These are phyloP conservation scores for Tremella fuciformis DNA, from an alignment of 768 basidiomycete genomes.

Conservation along the genomic window DNA sequence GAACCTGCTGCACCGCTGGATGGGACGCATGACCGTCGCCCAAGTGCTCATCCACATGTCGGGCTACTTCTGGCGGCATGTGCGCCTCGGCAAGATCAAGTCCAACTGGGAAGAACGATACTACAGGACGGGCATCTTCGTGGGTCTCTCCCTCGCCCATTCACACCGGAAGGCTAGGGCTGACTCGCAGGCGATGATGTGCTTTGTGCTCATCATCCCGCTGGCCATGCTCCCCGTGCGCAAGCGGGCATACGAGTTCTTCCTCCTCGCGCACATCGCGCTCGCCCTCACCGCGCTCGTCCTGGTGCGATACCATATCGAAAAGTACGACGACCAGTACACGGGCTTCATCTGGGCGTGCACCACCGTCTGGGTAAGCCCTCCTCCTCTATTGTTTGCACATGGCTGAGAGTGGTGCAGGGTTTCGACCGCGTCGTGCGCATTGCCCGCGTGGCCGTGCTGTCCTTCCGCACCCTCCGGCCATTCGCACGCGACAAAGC, in stretches of 20 bases:
- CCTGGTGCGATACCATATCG: slow-evolving; percentile 27
- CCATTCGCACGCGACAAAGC: slow-evolving; percentile 2
- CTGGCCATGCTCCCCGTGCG: slow-evolving; percentile 27
- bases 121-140: too few relatives aligned
- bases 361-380: slow-evolving; percentile 31
- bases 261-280: slow-evolving; percentile 30
- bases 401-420: background rate
- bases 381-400: background rate
- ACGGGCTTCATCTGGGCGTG: slow-evolving; percentile 28
- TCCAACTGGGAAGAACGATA: too few relatives aligned
- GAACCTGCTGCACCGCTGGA: slow-evolving; percentile 31
- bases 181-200: slow-evolving; percentile 17
- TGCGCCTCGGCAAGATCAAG: too few relatives aligned
- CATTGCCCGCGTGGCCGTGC: slow-evolving; percentile 20
- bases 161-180: too few relatives aligned
- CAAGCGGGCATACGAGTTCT: slow-evolving; percentile 30
- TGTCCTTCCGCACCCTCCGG: slow-evolving; percentile 12
- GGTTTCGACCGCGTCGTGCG: slow-evolving; percentile 25
- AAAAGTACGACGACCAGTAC: slow-evolving; percentile 27
- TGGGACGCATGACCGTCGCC: slow-evolving; percentile 16
- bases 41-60: slow-evolving; percentile 26
- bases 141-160: too few relatives aligned
- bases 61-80: too few relatives aligned
- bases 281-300: slow-evolving; percentile 22
- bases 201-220: slow-evolving; percentile 28